These are phyloP conservation scores for Pyracantha coccinea DNA, from an alignment of 331 rosid species.

Conservation along the genomic window DNA sequence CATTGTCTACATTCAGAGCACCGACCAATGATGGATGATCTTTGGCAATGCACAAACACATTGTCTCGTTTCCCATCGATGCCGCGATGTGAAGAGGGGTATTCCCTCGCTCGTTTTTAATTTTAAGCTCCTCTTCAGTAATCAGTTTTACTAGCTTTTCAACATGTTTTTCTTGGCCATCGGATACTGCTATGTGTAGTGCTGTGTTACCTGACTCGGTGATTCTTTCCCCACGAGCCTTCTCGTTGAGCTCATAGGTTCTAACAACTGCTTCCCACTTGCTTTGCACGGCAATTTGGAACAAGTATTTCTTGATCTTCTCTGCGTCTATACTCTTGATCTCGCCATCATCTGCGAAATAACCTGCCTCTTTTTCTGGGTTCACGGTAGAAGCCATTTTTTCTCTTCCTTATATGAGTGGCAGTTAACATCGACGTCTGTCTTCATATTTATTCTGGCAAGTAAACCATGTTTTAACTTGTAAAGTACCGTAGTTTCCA, in stretches of 20 bases:
- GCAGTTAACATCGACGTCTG: not conserved
- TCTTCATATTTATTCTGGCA: not conserved
- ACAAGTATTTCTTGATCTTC: constrained; percentile 2
- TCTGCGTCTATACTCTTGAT: not conserved
- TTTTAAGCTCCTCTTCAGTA: no score
- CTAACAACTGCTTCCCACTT: constrained; percentile 25
- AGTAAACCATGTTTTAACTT: no score
- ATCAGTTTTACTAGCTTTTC: not conserved
- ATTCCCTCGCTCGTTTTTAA: constrained; percentile 19
- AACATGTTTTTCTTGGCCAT: constrained; percentile 23
- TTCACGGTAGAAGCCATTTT: no score
- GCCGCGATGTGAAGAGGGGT: constrained; percentile 57
- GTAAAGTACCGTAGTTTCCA: no score
- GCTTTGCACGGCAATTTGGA: constrained; percentile 15
- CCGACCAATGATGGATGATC: not conserved
- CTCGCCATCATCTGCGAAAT: not conserved
- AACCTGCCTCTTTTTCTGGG: no score
- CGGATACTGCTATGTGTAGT: constrained; percentile 37
- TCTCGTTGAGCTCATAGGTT: not conserved
- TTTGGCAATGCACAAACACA: constrained; percentile 26
- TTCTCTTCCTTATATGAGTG: no score
- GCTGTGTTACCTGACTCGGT: constrained; percentile 47
- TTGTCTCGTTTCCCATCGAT: constrained; percentile 17
- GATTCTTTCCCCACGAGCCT: constrained; percentile 17
- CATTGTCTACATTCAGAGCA: constrained; percentile 19